Evolutionary conservation across 139 green algal genomes (phyloP).

Genomic region (Micromonas pusilla): DNA sequence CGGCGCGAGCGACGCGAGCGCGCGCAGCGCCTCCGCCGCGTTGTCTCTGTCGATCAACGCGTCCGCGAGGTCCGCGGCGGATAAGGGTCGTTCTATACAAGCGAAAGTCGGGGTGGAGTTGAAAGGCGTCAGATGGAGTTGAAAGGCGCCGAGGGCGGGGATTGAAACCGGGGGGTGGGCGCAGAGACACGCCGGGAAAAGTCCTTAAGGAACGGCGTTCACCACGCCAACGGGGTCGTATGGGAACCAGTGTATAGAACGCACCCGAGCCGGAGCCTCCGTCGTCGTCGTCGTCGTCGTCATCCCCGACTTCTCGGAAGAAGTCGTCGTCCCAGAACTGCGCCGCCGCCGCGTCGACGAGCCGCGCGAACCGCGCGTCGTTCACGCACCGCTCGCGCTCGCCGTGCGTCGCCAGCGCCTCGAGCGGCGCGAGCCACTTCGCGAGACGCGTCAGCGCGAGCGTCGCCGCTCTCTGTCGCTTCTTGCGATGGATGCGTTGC

Average conservation of each 20-base stretch:
- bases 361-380: neutral
- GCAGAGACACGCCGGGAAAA: too few relatives aligned
- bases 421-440: neutral
- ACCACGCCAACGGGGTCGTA: too few relatives aligned
- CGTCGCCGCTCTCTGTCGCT: neutral
- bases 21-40: neutral
- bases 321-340: neutral
- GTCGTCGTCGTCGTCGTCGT: neutral
- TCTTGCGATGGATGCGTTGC: conserved; percentile 8
- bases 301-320: neutral
- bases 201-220: too few relatives aligned
- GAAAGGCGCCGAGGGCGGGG: too few relatives aligned
- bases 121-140: too few relatives aligned
- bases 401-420: neutral
- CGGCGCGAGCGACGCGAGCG: conserved; percentile 9
- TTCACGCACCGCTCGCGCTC: neutral
- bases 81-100: too few relatives aligned
- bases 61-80: neutral
- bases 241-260: too few relatives aligned
- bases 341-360: neutral
- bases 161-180: too few relatives aligned
- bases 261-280: neutral
- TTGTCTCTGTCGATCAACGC: too few relatives aligned
- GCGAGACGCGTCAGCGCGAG: neutral
- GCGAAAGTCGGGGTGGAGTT: too few relatives aligned